Evolutionary conservation across 768 basidiomycete genomes (phyloP), one percentile per base, ranked within the genome.

Genomic region (Tephrocybe sp.): DNA sequence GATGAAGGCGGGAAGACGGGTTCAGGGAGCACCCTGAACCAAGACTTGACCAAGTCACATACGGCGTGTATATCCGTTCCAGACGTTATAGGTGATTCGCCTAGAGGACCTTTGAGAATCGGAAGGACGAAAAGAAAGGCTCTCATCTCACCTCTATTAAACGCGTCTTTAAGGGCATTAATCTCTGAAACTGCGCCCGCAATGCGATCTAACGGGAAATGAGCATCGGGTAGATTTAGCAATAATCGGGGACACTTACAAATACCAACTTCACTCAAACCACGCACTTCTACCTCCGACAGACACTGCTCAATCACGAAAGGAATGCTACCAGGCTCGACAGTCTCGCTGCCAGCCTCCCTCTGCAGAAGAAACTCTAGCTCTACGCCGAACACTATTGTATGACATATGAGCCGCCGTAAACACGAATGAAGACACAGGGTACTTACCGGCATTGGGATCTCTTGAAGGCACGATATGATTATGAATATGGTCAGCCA

Each of bases 1-100:
- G 79, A 78, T 6, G 75, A 65, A 15, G 84, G 66, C 22, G 89
- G 88, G 66, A 94, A 86, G 29, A 92, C 68, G 9, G 89, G 83
- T 53, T 88, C 87, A 10, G 91, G 91, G 13, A 94, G 72, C 11
- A 86, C 71, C 27, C 91, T 80, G 73, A 93, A 86, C 88, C 88
- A 93, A 0, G 85, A 79, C 69, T 92, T 92, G 62, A 94, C 77
- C 52, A 88, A 69, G 61, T 91, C 91, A 51, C 90, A 83, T 30
- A 93, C 79, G 27, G 88, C 87, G 64, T 91, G 85, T 36, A 93
- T 85, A 58, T 94, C 91, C 1, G 82, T 82, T 21, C 64, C 71
- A 29, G 72, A 63, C 29, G 76, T 68, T 58, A 86, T 76, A 1
- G 86, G 86, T 58, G 70, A 76, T 59, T 84, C 79, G 49, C 85